These are phyloP conservation scores for Phycomyces nitens DNA, from an alignment of 192 early-diverging fungal species.

Conservation along the genomic window DNA sequence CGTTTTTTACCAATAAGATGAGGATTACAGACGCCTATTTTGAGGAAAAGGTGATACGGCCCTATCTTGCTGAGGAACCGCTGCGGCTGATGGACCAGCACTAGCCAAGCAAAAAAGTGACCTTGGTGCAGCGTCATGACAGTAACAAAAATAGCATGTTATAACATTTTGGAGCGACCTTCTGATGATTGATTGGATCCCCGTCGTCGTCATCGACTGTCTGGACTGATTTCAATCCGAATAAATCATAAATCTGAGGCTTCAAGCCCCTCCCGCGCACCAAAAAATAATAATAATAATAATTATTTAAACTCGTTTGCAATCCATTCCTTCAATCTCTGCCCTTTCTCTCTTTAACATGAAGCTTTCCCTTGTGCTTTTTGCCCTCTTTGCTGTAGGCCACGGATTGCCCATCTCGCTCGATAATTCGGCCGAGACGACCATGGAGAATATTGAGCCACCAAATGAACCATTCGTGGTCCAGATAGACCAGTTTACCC, in stretches of 20 bases:
- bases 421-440: no score
- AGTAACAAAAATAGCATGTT: not conserved
- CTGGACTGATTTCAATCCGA: not conserved
- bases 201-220: not conserved
- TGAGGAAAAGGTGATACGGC: constrained; percentile 31
- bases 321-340: not conserved
- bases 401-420: no score
- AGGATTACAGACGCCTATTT: constrained; percentile 40
- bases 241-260: no score
- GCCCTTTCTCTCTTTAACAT: not conserved
- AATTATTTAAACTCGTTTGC: not conserved
- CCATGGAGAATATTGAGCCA: no score
- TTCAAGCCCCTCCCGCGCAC: no score
- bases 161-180: not conserved
- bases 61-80: constrained; percentile 32
- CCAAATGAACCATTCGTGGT: not conserved
- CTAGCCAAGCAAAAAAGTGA: not conserved
- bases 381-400: not conserved
- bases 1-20: constrained; percentile 31
- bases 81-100: not conserved
- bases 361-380: constrained; percentile 5
- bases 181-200: not conserved
- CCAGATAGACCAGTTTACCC: constrained; percentile 19
- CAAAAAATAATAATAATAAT: not conserved
- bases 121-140: not conserved